Conservation (phyloP, 1,139 yeast genomes). For the Saccharomyces pastorianus region DNA sequence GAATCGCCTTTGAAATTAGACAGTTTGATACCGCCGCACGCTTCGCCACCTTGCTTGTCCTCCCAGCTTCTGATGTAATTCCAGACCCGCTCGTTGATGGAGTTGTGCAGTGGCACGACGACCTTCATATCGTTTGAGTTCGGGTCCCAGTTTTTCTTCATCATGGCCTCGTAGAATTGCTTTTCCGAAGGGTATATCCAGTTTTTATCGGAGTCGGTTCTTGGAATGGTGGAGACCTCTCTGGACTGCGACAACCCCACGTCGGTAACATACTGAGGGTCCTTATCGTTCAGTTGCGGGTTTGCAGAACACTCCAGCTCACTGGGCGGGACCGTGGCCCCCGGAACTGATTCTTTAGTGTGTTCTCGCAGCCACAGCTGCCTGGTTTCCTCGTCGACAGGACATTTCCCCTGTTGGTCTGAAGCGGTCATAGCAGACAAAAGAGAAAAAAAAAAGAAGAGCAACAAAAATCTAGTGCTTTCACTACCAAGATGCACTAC, state of each 20-base stretch:
- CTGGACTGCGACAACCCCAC: slow-evolving; percentile 55
- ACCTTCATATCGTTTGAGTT: slow-evolving; percentile 78
- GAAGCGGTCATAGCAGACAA: not conserved
- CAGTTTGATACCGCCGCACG: slow-evolving; percentile 79
- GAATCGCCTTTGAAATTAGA: slow-evolving; percentile 88
- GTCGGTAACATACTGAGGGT: slow-evolving; percentile 25
- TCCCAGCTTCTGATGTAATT: slow-evolving; percentile 80
- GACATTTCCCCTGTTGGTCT: slow-evolving; percentile 41
- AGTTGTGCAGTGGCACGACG: slow-evolving; percentile 89
- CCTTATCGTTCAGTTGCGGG: not conserved
- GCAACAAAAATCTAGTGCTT: not conserved
- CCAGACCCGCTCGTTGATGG: slow-evolving; percentile 94
- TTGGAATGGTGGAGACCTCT: slow-evolving; percentile 76
- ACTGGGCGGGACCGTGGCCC: not conserved
- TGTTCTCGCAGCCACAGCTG: slow-evolving; percentile 42
- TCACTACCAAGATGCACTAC: not conserved
- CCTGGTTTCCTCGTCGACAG: slow-evolving; percentile 55
- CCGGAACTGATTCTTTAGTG: slow-evolving; percentile 1
- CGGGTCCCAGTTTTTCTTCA: slow-evolving; percentile 83
- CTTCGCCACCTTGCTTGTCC: slow-evolving; percentile 47
- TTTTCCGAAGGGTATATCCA: slow-evolving; percentile 96
- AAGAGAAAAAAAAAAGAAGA: not conserved
- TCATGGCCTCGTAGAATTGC: slow-evolving; percentile 94
- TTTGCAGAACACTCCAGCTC: slow-evolving; percentile 22
- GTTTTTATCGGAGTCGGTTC: slow-evolving; percentile 54